Conservation (phyloP, 2,329 filamentous ascomycete genomes). For the Calonectria leucothoes region DNA sequence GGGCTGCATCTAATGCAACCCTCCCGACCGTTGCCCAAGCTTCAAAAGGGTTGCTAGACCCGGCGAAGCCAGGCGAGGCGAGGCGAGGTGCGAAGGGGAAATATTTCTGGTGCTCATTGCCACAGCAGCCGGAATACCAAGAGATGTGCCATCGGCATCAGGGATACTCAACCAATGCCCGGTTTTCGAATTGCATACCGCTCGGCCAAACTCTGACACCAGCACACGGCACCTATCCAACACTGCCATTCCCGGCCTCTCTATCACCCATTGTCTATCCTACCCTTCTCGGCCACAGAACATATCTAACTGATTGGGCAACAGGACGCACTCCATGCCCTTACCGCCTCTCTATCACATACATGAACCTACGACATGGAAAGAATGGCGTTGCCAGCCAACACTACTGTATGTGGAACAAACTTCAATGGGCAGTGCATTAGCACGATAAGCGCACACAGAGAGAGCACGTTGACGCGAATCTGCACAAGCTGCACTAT, state of each 20-base stretch:
- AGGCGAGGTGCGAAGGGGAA: background rate
- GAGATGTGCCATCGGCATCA: background rate
- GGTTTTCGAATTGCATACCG: background rate
- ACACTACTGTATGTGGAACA: background rate
- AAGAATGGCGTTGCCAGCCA: background rate
- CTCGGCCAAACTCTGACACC: background rate
- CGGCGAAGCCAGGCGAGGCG: conserved; percentile 6
- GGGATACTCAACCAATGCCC: background rate
- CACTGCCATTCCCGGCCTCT: background rate
- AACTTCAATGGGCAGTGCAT: background rate
- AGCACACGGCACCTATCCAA: background rate
- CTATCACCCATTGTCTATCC: background rate
- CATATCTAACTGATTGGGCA: background rate
- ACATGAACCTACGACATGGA: background rate
- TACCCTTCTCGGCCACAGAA: background rate
- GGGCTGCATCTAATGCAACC: conserved; percentile 6
- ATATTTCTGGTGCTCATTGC: background rate
- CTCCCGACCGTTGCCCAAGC: background rate
- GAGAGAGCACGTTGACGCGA: background rate
- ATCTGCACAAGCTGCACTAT: background rate
- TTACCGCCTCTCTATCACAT: background rate
- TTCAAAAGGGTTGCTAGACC: background rate
- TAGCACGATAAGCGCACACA: background rate
- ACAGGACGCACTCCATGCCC: background rate
- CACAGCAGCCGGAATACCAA: background rate